Evolutionary conservation across 2,329 filamentous ascomycete genomes (phyloP), one percentile per base, ranked within the genome.

Genomic region (Fusarium sp.): DNA sequence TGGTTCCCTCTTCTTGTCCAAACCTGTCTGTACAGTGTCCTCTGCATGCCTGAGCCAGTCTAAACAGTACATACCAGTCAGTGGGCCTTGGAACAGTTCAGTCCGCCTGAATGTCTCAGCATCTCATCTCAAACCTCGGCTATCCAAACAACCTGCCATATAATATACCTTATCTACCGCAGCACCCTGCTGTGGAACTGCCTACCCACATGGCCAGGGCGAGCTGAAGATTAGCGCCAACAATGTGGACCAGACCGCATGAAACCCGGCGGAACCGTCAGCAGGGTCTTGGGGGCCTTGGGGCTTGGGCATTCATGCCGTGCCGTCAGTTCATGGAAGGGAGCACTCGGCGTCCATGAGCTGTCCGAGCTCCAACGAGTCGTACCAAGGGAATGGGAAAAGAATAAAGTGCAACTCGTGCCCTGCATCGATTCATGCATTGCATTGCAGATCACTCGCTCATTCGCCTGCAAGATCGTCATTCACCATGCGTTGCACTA

Each of bases 401-500:
- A 72, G 54, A 61, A 24, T 20, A 60, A 22, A 14, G 58, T 45
- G 58, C 22, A 33, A 45, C 35, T 43, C 37, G 43, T 48, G 57
- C 22, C 52, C 18, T 33, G 20, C n/a, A 14, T 2, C 33, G n/a
- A n/a, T 56, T 45, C 57, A 18, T 61, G 9, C n/a, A 6, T 24
- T 29, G 24, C 31, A 39, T 31, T 16, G 33, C 24, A 43, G 60
- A 48, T 45, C 39, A 31, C 48, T 48, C 64, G 58, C 16, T 48
- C 43, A 48, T 48, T 37, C 52, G 64, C 33, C 35, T 9, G 39
- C 48, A 27, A 60, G 50, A 67, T 63, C 33, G 45, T 71, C 52
- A n/a, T 43, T 29, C 29, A 48, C 16, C 31, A 72, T 72, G 69
- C 69, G 69, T 43, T 72, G 24, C 37, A 61, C 59, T 20, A 35